Evolutionary conservation across 192 early-diverging fungal species (phyloP), one percentile per base, ranked within the genome.

Genomic region (Coemansia sp.): DNA sequence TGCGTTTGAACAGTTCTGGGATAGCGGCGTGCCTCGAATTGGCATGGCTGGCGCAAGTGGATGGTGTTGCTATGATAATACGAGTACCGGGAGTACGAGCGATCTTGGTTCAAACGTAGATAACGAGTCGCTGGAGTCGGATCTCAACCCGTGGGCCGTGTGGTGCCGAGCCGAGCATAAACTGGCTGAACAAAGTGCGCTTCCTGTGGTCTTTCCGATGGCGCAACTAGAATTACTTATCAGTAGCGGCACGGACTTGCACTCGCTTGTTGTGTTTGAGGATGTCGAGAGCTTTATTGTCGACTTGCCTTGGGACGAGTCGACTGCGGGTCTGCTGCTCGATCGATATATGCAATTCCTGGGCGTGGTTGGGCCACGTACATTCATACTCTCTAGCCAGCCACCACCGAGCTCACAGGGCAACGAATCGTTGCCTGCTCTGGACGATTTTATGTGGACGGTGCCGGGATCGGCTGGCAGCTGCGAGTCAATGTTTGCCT

Each of bases 241-340:
- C 6, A 16, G 9, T 18, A 15, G 46, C 1, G 34, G 12, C 15
- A 31, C 63, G 43, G 79, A 81, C 39, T 70, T 71, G 64, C 70
- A 76, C 50, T 40, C 68, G 6, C 57, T 81, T 11, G 58, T 60
- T 12, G 49, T 81, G 15, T 81, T 81, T 47, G 79, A 81, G 46
- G 79, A 81, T 20, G 64, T 81, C 3, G 69, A 70, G 70, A 67
- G 66, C 9, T 72, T 73, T 64, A 68, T 81, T n/a, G 61, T 61
- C 9, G 79, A 81, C 36, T 39, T 76, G 39, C 41, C 50, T 27
- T 75, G 67, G 70, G 22, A 34, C 13, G 27, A 52, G 15, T 27
- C 20, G 0, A 41, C 57, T 13, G 73, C 71, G 3, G 57, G 47
- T 3, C 43, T 58, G n/a, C 29, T 81, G 27, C 3, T 81, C 31